Conservation (phyloP, 2,329 filamentous ascomycete genomes). For the Fusarium keratoplasticum region DNA sequence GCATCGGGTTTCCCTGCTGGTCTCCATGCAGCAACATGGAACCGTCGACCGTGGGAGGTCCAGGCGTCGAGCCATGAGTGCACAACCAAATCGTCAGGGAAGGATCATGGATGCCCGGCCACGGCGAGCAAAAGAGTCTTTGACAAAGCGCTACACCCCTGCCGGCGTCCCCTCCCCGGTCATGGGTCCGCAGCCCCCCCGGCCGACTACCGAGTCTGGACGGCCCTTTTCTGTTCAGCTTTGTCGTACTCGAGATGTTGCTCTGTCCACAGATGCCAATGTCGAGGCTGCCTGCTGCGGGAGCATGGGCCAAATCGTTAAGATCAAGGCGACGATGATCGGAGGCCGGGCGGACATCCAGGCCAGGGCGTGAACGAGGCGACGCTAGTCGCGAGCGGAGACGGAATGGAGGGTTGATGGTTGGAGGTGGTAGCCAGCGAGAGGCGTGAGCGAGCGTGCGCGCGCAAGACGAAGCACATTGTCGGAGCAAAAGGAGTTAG, state of each 20-base stretch:
- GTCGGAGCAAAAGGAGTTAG: slow-evolving; percentile 12
- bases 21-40: slow-evolving; percentile 20
- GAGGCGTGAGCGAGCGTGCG: slow-evolving; percentile 8
- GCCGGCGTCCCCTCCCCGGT: slow-evolving; percentile 13
- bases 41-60: slow-evolving; percentile 17
- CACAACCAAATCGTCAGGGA: slow-evolving; percentile 32
- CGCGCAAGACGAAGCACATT: slow-evolving; percentile 3
- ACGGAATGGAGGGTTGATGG: slow-evolving; percentile 27
- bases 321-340: neutral
- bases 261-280: neutral
- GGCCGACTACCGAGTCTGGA: neutral
- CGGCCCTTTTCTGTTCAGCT: neutral
- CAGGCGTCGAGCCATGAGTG: slow-evolving; percentile 30
- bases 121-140: slow-evolving; percentile 23
- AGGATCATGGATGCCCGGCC: slow-evolving; percentile 34
- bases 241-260: neutral
- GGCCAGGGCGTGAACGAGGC: slow-evolving; percentile 34
- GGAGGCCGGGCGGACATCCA: slow-evolving; percentile 2
- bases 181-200: slow-evolving; percentile 20
- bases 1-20: slow-evolving; percentile 11
- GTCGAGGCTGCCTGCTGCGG: neutral
- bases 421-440: slow-evolving; percentile 24
- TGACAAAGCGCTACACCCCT: slow-evolving; percentile 34
- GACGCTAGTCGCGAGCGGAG: slow-evolving; percentile 35
- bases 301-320: neutral